Conservation (phyloP, 73 alveolate species). For the Symbiodinium natans region DNA sequence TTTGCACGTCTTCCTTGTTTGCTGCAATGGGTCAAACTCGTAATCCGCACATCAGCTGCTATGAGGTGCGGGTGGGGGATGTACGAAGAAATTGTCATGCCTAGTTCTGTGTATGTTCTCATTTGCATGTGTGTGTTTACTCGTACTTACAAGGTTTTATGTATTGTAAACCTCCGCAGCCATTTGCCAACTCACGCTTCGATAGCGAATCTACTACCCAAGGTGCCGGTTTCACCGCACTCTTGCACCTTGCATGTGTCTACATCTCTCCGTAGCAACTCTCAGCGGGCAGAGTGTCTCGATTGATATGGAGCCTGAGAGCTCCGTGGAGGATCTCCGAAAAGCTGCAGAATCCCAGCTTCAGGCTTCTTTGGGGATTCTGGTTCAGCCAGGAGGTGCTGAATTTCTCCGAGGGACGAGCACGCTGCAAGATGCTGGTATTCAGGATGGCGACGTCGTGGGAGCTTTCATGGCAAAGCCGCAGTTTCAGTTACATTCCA, state of each 20-base stretch:
- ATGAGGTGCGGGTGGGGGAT: no score
- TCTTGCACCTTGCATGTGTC: slow-evolving; percentile 27
- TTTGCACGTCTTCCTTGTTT: no score
- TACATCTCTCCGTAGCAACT: background rate
- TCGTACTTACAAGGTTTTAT: no score
- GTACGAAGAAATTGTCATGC: no score
- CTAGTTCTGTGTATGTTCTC: no score
- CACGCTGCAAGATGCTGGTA: slow-evolving; percentile 9
- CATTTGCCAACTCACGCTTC: background rate
- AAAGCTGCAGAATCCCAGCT: slow-evolving; percentile 1
- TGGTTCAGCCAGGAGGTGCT: slow-evolving; percentile 16
- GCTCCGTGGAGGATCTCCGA: slow-evolving; percentile 9
- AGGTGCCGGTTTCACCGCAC: slow-evolving; percentile 12
- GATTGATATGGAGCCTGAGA: background rate
- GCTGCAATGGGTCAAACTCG: no score
- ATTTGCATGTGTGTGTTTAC: no score
- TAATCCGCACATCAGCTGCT: no score
- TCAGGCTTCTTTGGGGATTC: background rate
- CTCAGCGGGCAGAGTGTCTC: slow-evolving; percentile 13
- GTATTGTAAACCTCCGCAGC: no score
- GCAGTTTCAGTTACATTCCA: background rate
- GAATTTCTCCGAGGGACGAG: background rate
- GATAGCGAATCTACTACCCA: slow-evolving; percentile 6
- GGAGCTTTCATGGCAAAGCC: background rate
- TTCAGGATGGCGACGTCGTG: slow-evolving; percentile 4